Conservation (phyloP, 345 rosid genomes). For the Lepidium aucheri region DNA sequence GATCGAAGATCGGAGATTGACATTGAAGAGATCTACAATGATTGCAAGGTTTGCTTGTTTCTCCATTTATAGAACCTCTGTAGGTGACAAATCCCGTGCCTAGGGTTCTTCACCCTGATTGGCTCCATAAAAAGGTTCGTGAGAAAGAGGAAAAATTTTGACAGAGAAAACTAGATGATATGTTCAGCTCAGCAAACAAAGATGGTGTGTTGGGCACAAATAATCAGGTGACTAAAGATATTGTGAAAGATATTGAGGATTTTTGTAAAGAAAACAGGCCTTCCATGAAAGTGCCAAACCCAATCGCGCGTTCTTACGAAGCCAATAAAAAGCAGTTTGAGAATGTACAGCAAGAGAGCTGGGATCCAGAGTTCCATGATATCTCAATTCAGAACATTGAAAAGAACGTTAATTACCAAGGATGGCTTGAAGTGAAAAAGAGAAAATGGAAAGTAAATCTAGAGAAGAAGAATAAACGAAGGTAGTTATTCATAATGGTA, state of each 20-base stretch:
- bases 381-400: constrained; percentile 43
- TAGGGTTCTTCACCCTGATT: constrained; percentile 66
- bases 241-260: constrained; percentile 72
- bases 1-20: too few species aligned
- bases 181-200: constrained; percentile 37
- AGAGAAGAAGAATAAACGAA: constrained; percentile 65
- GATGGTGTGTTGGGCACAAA: constrained; percentile 25
- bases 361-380: constrained; percentile 23
- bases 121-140: constrained; percentile 93
- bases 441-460: constrained; percentile 75
- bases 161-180: constrained; percentile 74
- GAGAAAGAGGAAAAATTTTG: constrained; percentile 88
- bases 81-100: constrained; percentile 85
- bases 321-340: constrained; percentile 29
- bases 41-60: constrained; percentile 57
- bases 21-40: constrained; percentile 76
- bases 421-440: constrained; percentile 92
- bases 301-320: constrained; percentile 58
- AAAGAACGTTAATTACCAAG: constrained; percentile 67
- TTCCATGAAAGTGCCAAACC: constrained; percentile 47
- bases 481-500: constrained; percentile 32
- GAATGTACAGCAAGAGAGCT: constrained; percentile 27
- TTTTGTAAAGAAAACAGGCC: constrained; percentile 41
- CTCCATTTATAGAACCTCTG: constrained; percentile 11
- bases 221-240: constrained; percentile 25